Percentiles rank a stretch among this genome's conserved stretches.
phyloP scores from a whole-genome alignment of 495 filamentous ascomycete species.

The Aspergillus olivimuriae region DNA sequence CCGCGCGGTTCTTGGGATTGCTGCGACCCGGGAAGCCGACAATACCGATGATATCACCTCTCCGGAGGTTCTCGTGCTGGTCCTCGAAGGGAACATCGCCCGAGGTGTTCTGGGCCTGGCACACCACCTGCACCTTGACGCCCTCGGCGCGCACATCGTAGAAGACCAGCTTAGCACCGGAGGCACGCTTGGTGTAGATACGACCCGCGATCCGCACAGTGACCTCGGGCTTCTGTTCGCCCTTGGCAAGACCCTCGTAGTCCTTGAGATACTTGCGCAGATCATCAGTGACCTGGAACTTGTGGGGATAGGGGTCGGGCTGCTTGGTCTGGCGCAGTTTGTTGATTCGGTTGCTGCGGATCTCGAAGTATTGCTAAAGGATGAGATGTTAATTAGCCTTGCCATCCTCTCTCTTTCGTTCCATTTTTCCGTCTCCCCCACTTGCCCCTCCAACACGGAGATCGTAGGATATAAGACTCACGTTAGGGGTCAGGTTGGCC shows the following conservation, averaged over 20 bases:
- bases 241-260: slow-evolving; percentile 72
- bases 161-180: slow-evolving; percentile 82
- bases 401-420: too few relatives aligned
- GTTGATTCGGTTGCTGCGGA: slow-evolving; percentile 77
- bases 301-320: slow-evolving; percentile 94
- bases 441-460: not conserved
- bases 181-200: slow-evolving; percentile 81
- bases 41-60: slow-evolving; percentile 89
- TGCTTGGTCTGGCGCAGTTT: slow-evolving; percentile 74
- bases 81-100: slow-evolving; percentile 63
- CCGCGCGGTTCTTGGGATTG: slow-evolving; percentile 76
- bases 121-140: slow-evolving; percentile 83
- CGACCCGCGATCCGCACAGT: slow-evolving; percentile 71
- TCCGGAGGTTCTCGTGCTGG: slow-evolving; percentile 83
- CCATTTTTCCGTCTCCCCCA: not conserved
- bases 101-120: slow-evolving; percentile 67
- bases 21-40: slow-evolving; percentile 86
- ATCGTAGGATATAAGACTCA: slow-evolving; percentile 29
- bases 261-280: slow-evolving; percentile 69
- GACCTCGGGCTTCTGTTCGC: slow-evolving; percentile 68
- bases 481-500: slow-evolving; percentile 84
- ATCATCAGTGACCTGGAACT: slow-evolving; percentile 82
- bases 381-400: not conserved
- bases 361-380: slow-evolving; percentile 91
- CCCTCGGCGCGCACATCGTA: slow-evolving; percentile 87